Evolutionary conservation across 2,329 filamentous ascomycete species (phyloP), one percentile per base, ranked within the genome.

Genomic region (Cryphonectria carpinicola): DNA sequence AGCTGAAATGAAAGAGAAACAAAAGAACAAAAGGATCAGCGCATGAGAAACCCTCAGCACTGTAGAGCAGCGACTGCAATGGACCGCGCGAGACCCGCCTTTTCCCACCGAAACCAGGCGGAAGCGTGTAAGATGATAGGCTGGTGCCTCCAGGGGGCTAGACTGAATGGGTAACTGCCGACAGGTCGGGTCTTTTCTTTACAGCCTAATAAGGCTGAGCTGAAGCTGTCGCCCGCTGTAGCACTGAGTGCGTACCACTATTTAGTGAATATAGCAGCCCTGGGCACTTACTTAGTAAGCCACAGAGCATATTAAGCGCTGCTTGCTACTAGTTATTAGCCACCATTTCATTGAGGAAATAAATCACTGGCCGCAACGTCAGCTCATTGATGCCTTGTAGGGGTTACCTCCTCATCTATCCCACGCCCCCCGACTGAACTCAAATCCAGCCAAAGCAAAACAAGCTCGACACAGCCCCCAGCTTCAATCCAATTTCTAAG

Each of bases 121-220:
- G 13, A 32, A 58, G 54, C 65, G 66, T 68, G 66, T 68, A 68
- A 68, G 66, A 68, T 58, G 25, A 68, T 68, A 52, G 66, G 66
- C 46, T n/a, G 35, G 46, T 8, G 14, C 32, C 4, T 3, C n/a
- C 5, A 4, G 8, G 8, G 6, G 46, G 66, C 60, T 64, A 64
- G 43, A 39, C 66, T n/a, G 37, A 56, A 64, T 10, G 10, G 60
- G 60, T 19, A 68, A 56, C 58, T 67, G 65, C 66, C 58, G 46
- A 41, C 32, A 11, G 11, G 3, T 41, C 13, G 28, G 37, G 7
- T 28, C 35, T 37, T 17, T 54, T 41, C 32, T 25, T 52, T 62
- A 28, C 11, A 13, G 43, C n/a, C 43, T 46, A 28, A 52, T 35
- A 46, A 28, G 43, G 63, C 43, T n/a, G 61, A 41, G 22, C 13